Base-by-base conservation (phyloP, 129 eudicot species). In the Lactuca sativa region DNA sequence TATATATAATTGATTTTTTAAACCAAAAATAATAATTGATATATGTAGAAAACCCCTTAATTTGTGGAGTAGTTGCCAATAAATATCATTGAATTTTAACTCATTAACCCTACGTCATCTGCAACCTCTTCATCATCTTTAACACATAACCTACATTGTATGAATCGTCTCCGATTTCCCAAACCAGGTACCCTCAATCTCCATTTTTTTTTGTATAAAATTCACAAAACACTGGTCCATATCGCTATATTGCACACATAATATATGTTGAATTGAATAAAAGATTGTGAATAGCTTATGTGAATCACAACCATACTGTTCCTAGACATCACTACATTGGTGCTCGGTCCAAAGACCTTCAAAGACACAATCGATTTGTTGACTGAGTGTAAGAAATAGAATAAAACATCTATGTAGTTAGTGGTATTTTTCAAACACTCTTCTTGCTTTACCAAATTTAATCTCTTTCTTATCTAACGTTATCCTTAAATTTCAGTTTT, bases 321-420 rank as follows among this genome's bases (percentile, higher is more conserved):
- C 60, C 92, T 83, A 69, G 92, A 86, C 48, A 84, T 86, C 5
- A 86, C 86, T 4, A 83, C 88, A 17, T 81, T 86, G 71, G 60
- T 86, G 25, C 86, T 83, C 10, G 86, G 81, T 61, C 86, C 89
- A 3, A 83, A 86, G 68, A 84, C 82, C 41, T 86, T 86, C 73
- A 86, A 78, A 47, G 92, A 86, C 74, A 81, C 92, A 52, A 59
- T 86, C 15, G 92, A 86, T 79, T 74, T 83, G 77, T 86, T 86
- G 68, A 83, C 83, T 11, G 92, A 86, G 71, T 75, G 92, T 32
- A 83, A 83, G 69, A 81, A 75, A 34, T 67, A 47, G 81, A 83
- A 25, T 1, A 69, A 71, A 75, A 83, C 69, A 81, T 86, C 40
- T 83, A 88, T 7, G 89, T 83, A 32, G 89, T 86, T 58, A 89